These are phyloP conservation scores for Chaetothyriales sp. DNA, from an alignment of 2,329 filamentous ascomycete species.

Conservation along the genomic window DNA sequence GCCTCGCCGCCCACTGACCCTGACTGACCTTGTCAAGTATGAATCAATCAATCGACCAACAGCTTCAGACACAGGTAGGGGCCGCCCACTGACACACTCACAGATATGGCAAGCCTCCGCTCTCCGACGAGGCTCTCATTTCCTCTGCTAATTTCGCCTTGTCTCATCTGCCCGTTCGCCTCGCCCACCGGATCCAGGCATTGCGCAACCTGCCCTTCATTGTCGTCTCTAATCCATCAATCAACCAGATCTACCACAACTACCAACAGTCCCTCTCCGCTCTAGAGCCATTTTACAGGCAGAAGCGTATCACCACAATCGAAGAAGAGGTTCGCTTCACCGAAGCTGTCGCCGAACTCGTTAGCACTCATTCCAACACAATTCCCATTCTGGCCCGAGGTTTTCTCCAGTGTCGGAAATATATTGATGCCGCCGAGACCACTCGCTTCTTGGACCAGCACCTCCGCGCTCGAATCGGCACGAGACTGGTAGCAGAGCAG, in stretches of 20 bases:
- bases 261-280: conserved; percentile 88
- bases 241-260: conserved; percentile 87
- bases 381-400: conserved; percentile 84
- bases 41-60: conserved; percentile 10
- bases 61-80: not conserved
- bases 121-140: conserved; percentile 65
- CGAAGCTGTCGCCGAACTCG: conserved; percentile 84
- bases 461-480: conserved; percentile 83
- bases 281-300: conserved; percentile 70
- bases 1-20: conserved; percentile 64
- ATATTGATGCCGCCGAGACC: conserved; percentile 70
- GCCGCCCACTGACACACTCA: conserved; percentile 5
- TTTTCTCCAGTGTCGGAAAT: conserved; percentile 83
- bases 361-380: conserved; percentile 84
- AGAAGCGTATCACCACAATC: conserved; percentile 53
- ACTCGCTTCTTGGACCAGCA: conserved; percentile 88
- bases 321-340: conserved; percentile 87
- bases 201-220: conserved; percentile 91
- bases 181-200: conserved; percentile 86
- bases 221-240: conserved; percentile 93
- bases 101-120: conserved; percentile 63
- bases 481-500: conserved; percentile 84
- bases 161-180: conserved; percentile 73
- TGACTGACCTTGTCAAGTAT: conserved; percentile 79
- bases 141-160: conserved; percentile 92